phyloP scores from a whole-genome alignment of 1,284 basidiomycete species.

The Amylostereum areolatum region DNA sequence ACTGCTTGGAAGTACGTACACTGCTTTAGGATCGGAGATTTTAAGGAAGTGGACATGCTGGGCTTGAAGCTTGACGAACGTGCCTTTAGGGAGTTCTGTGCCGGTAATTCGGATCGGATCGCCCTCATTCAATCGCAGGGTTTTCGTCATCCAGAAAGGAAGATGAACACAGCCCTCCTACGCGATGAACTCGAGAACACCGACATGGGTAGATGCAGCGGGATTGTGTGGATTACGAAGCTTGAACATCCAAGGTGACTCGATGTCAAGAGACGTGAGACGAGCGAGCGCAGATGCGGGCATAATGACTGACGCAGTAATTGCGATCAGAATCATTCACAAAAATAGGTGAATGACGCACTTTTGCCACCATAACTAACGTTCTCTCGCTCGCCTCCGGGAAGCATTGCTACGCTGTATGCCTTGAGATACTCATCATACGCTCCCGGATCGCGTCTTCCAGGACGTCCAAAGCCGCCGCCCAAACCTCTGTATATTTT shows the following conservation, averaged over 20 bases:
- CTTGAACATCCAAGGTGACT: constrained; percentile 95
- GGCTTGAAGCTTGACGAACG: constrained; percentile 95
- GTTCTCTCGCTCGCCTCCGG: constrained; percentile 77
- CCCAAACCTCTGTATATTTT: constrained; percentile 41
- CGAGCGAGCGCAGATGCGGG: constrained; percentile 91
- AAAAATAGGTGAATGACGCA: constrained; percentile 39
- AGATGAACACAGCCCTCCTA: constrained; percentile 95
- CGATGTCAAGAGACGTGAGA: constrained; percentile 85
- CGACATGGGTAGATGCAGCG: constrained; percentile 87
- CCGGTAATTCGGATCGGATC: constrained; percentile 93
- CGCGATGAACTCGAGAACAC: constrained; percentile 98
- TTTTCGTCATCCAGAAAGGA: constrained; percentile 99
- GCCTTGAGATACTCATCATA: constrained; percentile 84
- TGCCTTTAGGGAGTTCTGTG: constrained; percentile 85
- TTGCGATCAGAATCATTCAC: not conserved
- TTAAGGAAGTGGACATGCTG: constrained; percentile 95
- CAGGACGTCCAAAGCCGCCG: constrained; percentile 39
- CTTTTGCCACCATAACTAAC: constrained; percentile 97
- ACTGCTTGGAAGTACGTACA: constrained; percentile 54
- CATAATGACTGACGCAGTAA: constrained; percentile 77
- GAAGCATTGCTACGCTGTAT: constrained; percentile 83
- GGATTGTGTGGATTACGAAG: constrained; percentile 86
- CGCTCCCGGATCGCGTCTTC: constrained; percentile 49
- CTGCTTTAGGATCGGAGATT: constrained; percentile 92
- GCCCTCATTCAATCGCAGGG: constrained; percentile 86